A percentile compares a stretch with the other conserved stretches of the same genome.
phyloP scores from a whole-genome alignment of 192 early-diverging fungal species.

The Gonapodya sp. region DNA sequence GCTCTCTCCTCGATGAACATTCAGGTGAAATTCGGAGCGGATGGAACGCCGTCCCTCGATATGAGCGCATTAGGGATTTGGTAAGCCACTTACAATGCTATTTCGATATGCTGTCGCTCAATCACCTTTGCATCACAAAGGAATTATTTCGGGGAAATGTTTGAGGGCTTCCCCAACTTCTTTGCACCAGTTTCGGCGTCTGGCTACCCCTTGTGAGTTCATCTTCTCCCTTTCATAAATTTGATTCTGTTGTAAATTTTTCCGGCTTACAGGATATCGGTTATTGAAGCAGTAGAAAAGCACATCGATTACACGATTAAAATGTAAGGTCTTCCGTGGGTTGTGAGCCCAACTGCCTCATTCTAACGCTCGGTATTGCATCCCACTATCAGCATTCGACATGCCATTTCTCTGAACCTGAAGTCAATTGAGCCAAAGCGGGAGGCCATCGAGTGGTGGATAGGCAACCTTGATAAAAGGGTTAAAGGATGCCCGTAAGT shows the following conservation, averaged over 20 bases:
- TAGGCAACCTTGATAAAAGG: not conserved
- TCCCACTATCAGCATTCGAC: not conserved
- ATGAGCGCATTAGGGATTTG: constrained; percentile 1
- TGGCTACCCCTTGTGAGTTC: not conserved
- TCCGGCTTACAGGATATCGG: not conserved
- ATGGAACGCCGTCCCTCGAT: not conserved
- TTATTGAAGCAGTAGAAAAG: not conserved
- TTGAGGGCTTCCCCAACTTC: constrained; percentile 5
- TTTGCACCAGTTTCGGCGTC: not conserved
- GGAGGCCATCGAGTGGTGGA: constrained; percentile 1
- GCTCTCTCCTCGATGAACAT: not conserved
- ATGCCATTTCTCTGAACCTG: not conserved
- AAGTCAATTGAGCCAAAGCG: not conserved
- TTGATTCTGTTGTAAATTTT: no score
- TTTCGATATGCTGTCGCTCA: not conserved
- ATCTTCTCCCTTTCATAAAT: not conserved
- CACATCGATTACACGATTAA: not conserved
- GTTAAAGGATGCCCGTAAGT: constrained; percentile 2
- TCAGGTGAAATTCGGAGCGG: not conserved
- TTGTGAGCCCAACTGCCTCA: not conserved
- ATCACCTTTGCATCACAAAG: not conserved
- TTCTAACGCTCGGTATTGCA: no score
- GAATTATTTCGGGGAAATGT: constrained; percentile 4
- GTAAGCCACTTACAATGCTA: not conserved
- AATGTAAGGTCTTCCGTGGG: not conserved